Percentiles rank a stretch among this genome's conserved stretches.
Conservation (phyloP, 768 basidiomycete genomes). For the Mycena alexandri region DNA sequence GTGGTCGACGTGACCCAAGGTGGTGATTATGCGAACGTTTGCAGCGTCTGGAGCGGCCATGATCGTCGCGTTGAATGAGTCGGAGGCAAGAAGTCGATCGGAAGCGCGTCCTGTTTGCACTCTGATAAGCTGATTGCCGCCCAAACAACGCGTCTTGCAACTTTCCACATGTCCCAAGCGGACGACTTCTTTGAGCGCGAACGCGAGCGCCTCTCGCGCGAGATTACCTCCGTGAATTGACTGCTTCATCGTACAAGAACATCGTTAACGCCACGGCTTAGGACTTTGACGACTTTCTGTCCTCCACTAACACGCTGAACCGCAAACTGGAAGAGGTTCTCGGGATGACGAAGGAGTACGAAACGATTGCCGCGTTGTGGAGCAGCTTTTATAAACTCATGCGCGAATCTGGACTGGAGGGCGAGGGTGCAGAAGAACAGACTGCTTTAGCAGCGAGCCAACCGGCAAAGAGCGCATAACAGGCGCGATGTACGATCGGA, state of each 20-base stretch:
- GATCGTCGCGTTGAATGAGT: conserved; percentile 14
- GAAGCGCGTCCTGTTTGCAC: not conserved
- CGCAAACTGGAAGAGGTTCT: conserved; percentile 93
- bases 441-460: conserved; percentile 14
- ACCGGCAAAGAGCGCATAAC: not conserved
- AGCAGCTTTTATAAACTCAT: conserved; percentile 84
- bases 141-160: conserved; percentile 11
- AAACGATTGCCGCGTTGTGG: conserved; percentile 90
- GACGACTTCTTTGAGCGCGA: conserved; percentile 86
- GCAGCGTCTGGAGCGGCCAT: conserved; percentile 28
- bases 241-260: conserved; percentile 1
- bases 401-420: conserved; percentile 61
- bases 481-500: no score
- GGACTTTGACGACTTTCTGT: conserved; percentile 92
- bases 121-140: no score
- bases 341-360: conserved; percentile 93
- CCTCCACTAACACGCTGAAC: conserved; percentile 87
- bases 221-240: conserved; percentile 77
- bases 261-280: conserved; percentile 43
- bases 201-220: conserved; percentile 77
- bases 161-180: conserved; percentile 46
- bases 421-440: conserved; percentile 50
- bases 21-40: conserved; percentile 71
- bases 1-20: conserved; percentile 93
- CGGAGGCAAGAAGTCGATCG: conserved; percentile 14